A percentile compares a stretch with the other conserved stretches of the same genome.
Evolutionary conservation across 1,139 yeast genomes (phyloP).

Genomic region (Trichomonascaceae sp.): DNA sequence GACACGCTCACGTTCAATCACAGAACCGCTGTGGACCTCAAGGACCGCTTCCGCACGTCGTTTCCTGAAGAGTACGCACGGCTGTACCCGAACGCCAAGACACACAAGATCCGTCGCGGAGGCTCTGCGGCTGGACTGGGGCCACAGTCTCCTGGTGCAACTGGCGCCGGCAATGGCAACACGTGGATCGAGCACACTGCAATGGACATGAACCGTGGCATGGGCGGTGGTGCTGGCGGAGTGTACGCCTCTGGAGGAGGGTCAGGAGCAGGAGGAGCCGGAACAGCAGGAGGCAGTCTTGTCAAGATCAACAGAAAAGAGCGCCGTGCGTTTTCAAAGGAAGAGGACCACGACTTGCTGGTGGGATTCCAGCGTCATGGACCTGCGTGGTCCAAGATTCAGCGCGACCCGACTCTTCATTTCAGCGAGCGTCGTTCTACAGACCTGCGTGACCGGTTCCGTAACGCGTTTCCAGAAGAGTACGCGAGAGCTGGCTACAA

Average conservation of each 20-base stretch:
- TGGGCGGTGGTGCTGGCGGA: not conserved
- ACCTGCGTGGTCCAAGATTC: slow-evolving; percentile 80
- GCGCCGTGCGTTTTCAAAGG: slow-evolving; percentile 40
- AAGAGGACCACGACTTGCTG: slow-evolving; percentile 61
- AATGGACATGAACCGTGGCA: no score
- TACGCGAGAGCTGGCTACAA: slow-evolving; percentile 33
- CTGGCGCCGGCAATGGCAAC: not conserved
- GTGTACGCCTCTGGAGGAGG: no score
- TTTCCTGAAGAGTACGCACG: slow-evolving; percentile 33
- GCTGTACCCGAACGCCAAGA: slow-evolving; percentile 32
- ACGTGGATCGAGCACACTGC: no score
- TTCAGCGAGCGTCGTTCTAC: slow-evolving; percentile 29
- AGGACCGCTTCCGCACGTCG: slow-evolving; percentile 31
- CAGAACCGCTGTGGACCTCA: slow-evolving; percentile 32
- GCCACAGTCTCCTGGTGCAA: no score
- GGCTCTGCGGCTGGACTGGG: slow-evolving; percentile 6
- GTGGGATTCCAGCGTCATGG: slow-evolving; percentile 64
- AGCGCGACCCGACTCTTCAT: slow-evolving; percentile 28
- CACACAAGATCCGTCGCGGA: slow-evolving; percentile 25
- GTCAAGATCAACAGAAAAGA: slow-evolving; percentile 32
- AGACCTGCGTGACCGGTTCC: slow-evolving; percentile 32
- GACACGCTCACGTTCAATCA: slow-evolving; percentile 27
- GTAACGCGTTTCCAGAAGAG: slow-evolving; percentile 33
- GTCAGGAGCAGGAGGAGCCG: not conserved
- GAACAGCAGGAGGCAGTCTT: slow-evolving; percentile 6